Evolutionary conservation across 192 early-diverging fungal species (phyloP).

Genomic region (Linnemannia exigua): DNA sequence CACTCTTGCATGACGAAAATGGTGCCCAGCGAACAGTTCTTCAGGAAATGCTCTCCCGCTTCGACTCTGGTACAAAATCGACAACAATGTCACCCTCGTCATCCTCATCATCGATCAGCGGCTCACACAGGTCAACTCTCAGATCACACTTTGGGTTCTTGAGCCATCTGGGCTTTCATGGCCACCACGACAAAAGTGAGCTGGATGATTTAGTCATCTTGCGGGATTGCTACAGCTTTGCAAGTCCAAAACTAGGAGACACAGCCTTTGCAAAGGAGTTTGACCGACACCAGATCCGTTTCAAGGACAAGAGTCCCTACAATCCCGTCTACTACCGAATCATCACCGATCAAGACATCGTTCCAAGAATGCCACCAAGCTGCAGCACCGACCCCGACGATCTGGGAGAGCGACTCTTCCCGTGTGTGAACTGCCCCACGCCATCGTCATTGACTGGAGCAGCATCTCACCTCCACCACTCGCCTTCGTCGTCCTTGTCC

Average conservation of each 20-base stretch:
- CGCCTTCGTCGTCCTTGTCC: neutral
- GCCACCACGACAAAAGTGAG: neutral
- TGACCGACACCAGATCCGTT: conserved; percentile 41
- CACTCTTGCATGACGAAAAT: conserved; percentile 8
- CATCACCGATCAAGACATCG: conserved; percentile 60
- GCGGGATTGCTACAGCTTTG: conserved; percentile 64
- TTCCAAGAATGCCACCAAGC: conserved; percentile 58
- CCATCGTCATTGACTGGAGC: neutral
- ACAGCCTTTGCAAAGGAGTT: conserved; percentile 62
- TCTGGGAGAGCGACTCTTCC: conserved; percentile 21
- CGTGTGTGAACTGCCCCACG: conserved; percentile 27
- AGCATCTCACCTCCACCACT: neutral
- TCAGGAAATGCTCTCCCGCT: conserved; percentile 38
- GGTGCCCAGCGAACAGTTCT: conserved; percentile 28
- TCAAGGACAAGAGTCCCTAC: neutral
- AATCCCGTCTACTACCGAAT: conserved; percentile 59
- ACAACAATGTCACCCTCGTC: neutral
- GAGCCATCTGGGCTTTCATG: neutral
- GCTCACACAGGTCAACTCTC: neutral
- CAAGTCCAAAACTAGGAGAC: conserved; percentile 62
- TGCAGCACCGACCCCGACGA: conserved; percentile 34
- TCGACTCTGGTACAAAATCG: neutral
- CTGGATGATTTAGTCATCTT: conserved; percentile 23
- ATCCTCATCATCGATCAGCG: neutral
- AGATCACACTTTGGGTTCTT: neutral